Percentiles rank a stretch among this genome's conserved stretches.
Conservation (phyloP, 78 protist species). For the Dictyostelium capitatum region DNA sequence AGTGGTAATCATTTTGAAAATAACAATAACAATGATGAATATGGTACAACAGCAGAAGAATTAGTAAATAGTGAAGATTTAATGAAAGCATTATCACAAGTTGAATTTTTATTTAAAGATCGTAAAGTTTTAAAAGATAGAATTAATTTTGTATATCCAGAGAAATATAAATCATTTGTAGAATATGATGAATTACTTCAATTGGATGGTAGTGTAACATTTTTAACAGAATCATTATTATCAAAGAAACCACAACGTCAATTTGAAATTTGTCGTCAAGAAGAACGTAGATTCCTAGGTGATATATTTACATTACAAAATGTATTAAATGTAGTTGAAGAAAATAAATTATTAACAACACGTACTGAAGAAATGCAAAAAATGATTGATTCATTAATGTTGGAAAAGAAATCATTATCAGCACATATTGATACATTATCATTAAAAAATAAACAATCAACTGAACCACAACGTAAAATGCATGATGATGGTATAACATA, state of each 20-base stretch:
- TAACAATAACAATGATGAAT: not conserved
- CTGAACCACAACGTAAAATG: not conserved
- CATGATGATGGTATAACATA: slow-evolving; percentile 70
- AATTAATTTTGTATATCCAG: slow-evolving; percentile 67
- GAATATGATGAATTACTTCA: slow-evolving; percentile 29
- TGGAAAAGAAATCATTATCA: slow-evolving; percentile 26
- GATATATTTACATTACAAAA: slow-evolving; percentile 64
- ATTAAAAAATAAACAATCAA: not conserved
- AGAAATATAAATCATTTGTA: slow-evolving; percentile 51
- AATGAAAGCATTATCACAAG: slow-evolving; percentile 20
- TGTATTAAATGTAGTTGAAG: slow-evolving; percentile 61
- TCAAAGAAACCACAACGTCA: slow-evolving; percentile 12
- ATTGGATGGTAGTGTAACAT: slow-evolving; percentile 21
- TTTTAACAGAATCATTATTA: slow-evolving; percentile 3
- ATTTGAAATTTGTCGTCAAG: slow-evolving; percentile 30
- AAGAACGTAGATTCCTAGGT: slow-evolving; percentile 48
- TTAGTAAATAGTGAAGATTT: slow-evolving; percentile 30
- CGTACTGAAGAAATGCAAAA: slow-evolving; percentile 71
- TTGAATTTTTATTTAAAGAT: slow-evolving; percentile 54
- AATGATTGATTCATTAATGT: slow-evolving; percentile 40
- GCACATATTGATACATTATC: not conserved
- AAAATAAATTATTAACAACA: slow-evolving; percentile 33
- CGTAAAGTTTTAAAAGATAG: slow-evolving; percentile 66
- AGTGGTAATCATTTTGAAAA: slow-evolving; percentile 41
- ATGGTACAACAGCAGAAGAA: not conserved